phyloP scores from a whole-genome alignment of 2,329 filamentous ascomycete species.

The Cladophialophora chaetospira region DNA sequence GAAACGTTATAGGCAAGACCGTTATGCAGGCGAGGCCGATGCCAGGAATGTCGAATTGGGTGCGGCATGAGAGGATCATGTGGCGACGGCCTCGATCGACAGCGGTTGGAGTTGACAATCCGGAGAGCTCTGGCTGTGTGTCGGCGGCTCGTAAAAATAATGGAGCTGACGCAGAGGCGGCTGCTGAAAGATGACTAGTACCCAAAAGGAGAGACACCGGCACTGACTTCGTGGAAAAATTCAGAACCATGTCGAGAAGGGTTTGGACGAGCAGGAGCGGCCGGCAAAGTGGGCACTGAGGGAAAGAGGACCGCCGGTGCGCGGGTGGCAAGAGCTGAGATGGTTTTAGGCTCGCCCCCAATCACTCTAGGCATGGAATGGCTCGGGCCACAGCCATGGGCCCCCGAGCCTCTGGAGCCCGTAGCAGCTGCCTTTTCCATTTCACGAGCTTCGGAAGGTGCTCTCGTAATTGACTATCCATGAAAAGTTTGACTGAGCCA shows the following conservation, averaged over 20 bases:
- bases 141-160: constrained; percentile 12
- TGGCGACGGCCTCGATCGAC: constrained; percentile 16
- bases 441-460: background rate
- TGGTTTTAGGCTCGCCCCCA: too few relatives aligned
- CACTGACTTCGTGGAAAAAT: constrained; percentile 2
- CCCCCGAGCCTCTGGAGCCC: background rate
- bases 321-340: background rate
- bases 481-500: background rate
- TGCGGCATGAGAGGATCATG: background rate
- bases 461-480: background rate
- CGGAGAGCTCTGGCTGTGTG: constrained; percentile 16
- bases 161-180: background rate
- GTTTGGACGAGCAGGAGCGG: constrained; percentile 4
- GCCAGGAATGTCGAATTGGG: constrained; percentile 7
- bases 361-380: background rate
- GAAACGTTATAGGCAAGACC: constrained; percentile 24
- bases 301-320: background rate
- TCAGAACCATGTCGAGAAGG: background rate
- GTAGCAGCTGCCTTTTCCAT: background rate
- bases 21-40: constrained; percentile 8
- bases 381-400: background rate
- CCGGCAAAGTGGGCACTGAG: constrained; percentile 1
- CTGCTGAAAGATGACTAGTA: background rate
- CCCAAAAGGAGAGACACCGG: background rate
- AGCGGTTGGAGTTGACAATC: background rate